A percentile compares a stretch with the other conserved stretches of the same genome.
phyloP scores from a whole-genome alignment of 1,284 basidiomycete species.

The Sutorius eximius region DNA sequence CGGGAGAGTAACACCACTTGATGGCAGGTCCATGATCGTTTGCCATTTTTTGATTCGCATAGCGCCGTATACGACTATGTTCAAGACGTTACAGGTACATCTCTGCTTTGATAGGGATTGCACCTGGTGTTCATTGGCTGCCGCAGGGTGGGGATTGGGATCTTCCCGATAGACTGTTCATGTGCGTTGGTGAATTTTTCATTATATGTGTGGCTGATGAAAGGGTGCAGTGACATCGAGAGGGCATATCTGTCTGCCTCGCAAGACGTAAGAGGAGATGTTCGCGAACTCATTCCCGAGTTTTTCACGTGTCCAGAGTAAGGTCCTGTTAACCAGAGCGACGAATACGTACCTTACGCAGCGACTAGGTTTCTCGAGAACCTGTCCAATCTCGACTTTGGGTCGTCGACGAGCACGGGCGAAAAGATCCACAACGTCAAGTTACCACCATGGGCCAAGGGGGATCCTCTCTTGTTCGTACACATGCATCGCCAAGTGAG shows the following conservation, averaged over 20 bases:
- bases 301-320: slow-evolving; percentile 83
- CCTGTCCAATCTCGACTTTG: slow-evolving; percentile 77
- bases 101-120: background rate
- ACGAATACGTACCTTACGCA: slow-evolving; percentile 8
- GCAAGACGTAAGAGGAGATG: slow-evolving; percentile 86
- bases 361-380: slow-evolving; percentile 67
- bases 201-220: slow-evolving; percentile 6
- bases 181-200: slow-evolving; percentile 39
- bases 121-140: background rate
- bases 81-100: slow-evolving; percentile 76
- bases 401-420: slow-evolving; percentile 78
- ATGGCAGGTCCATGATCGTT: slow-evolving; percentile 82
- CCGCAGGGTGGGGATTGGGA: slow-evolving; percentile 88
- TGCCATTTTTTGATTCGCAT: slow-evolving; percentile 93
- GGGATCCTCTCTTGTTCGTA: slow-evolving; percentile 85
- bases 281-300: slow-evolving; percentile 92
- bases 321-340: slow-evolving; percentile 16
- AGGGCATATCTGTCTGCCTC: slow-evolving; percentile 87
- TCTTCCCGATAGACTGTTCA: slow-evolving; percentile 91
- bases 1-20: slow-evolving; percentile 1
- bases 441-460: slow-evolving; percentile 88
- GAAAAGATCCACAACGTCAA: slow-evolving; percentile 87
- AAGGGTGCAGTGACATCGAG: slow-evolving; percentile 57
- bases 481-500: slow-evolving; percentile 74
- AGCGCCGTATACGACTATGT: slow-evolving; percentile 90